These are phyloP conservation scores for Candida freyschussii DNA, from an alignment of 1,139 yeast genomes.

Conservation along the genomic window DNA sequence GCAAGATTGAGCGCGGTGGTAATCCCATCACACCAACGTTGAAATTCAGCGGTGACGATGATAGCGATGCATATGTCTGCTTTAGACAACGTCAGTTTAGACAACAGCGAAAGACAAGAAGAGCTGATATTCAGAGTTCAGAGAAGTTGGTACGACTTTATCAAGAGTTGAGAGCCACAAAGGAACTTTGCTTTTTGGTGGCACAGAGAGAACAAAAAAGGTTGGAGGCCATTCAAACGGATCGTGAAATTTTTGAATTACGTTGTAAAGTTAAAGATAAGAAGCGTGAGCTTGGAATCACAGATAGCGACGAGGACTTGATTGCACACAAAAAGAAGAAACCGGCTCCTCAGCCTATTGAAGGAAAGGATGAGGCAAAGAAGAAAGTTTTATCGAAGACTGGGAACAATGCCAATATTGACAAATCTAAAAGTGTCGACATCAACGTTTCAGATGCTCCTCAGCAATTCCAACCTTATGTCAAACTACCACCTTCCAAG, in stretches of 20 bases:
- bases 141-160: constrained; percentile 76
- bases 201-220: constrained; percentile 71
- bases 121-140: constrained; percentile 88
- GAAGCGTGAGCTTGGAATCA: constrained; percentile 70
- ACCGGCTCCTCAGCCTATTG: constrained; percentile 29
- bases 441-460: constrained; percentile 15
- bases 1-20: constrained; percentile 72
- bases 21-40: constrained; percentile 67
- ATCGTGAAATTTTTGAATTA: constrained; percentile 59
- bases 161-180: constrained; percentile 73
- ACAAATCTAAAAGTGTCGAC: constrained; percentile 11
- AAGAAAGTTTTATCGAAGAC: constrained; percentile 23
- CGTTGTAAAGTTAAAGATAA: constrained; percentile 67
- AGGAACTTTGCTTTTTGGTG: constrained; percentile 62
- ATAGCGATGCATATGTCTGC: constrained; percentile 90
- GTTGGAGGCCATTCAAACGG: constrained; percentile 51
- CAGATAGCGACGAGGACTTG: constrained; percentile 82
- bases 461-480: constrained; percentile 62
- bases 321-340: constrained; percentile 77
- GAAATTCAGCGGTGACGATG: constrained; percentile 84
- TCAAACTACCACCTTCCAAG: constrained; percentile 81
- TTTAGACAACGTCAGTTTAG: constrained; percentile 94
- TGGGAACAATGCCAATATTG: constrained; percentile 26
- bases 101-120: constrained; percentile 92
- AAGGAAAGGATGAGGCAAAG: constrained; percentile 17